These are phyloP conservation scores for Podospora bellae-mahoneyi DNA, from an alignment of 495 filamentous ascomycete species.

Conservation along the genomic window DNA sequence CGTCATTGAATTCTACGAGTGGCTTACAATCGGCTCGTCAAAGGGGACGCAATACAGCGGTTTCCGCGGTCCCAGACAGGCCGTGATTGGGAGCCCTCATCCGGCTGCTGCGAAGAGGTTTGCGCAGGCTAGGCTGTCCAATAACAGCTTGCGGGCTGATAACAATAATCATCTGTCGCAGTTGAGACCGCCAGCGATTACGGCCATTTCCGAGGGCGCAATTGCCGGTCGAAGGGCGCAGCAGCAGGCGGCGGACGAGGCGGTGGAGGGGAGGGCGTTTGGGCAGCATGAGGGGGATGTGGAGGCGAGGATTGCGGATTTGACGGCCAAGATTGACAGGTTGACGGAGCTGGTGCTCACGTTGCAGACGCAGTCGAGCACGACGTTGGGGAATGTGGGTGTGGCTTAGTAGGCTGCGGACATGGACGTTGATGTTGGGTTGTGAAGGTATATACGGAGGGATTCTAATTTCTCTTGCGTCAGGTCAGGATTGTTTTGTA, in stretches of 20 bases:
- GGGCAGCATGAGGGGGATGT: constrained; percentile 35
- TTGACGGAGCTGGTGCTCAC: constrained; percentile 43
- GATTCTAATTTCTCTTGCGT: not conserved
- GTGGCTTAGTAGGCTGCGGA: constrained; percentile 12
- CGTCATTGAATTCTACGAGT: constrained; percentile 50
- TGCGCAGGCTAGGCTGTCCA: constrained; percentile 4
- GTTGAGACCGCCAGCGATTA: not conserved
- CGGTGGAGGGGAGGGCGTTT: constrained; percentile 31
- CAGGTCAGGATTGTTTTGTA: not conserved
- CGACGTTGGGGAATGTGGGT: constrained; percentile 25
- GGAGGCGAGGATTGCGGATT: constrained; percentile 44
- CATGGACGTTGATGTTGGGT: not conserved
- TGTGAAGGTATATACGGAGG: not conserved
- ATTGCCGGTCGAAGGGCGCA: constrained; percentile 4
- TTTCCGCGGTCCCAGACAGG: constrained; percentile 29
- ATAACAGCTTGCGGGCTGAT: constrained; percentile 18
- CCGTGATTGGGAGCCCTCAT: constrained; percentile 19
- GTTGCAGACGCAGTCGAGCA: constrained; percentile 33
- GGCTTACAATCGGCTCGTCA: constrained; percentile 32
- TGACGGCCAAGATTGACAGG: constrained; percentile 47
- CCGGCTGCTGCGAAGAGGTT: constrained; percentile 16
- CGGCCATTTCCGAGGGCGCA: not conserved
- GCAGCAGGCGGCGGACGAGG: constrained; percentile 21
- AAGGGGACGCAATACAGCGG: constrained; percentile 36
- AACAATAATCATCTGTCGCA: not conserved